Base-by-base conservation (phyloP, 768 basidiomycete species). In the Polyporus arcularius region DNA sequence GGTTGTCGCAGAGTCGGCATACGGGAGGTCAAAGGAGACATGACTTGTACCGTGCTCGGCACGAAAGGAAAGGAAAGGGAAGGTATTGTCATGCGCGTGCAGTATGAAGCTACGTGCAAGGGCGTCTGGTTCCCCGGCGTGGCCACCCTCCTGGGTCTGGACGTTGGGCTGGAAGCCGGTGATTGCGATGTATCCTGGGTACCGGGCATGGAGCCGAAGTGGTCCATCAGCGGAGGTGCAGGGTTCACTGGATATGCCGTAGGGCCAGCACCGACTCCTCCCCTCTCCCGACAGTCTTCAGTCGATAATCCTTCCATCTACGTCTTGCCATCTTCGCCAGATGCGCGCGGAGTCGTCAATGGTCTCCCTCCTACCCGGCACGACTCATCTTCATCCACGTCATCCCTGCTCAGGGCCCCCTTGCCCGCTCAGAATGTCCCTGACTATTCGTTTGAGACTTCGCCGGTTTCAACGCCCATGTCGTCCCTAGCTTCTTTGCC, bases 41-140 rank as follows among this genome's bases (percentile, higher is more conserved):
- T 89, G 85, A 75, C 76, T 5, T 87, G 87, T 64, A 70, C 73
- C 4, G 74, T 92, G 18, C 77, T 83, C 39, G 88, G 86, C 32
- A 82, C 79, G 64, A 26, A 26, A 72, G 72, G 47, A 74, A 47
- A 30, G 59, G 41, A 5, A 53, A 38, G 26, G 51, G 66, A 71
- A 15, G 89, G 89, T 16, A 72, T 88, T 16, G 64, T 87, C 38
- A 81, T 92, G 79, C 78, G 81, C 43, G 72, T 92, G 15, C 84
- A 88, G 57, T 92, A 90, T 70, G 86, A 85, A 62, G 90, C 82
- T 41, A 81, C 83, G 3, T 92, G 90, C 73, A 86, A 83, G 62
- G 88, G 88, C 12, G 75, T 93, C 46, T 93, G 89, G 88, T 92
- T 86, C 68, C 86, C 90, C 42, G 92, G 90, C 2, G 90, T 92